Base-by-base conservation (phyloP, 2,329 filamentous ascomycete species). In the Aspergillus vadensis region DNA sequence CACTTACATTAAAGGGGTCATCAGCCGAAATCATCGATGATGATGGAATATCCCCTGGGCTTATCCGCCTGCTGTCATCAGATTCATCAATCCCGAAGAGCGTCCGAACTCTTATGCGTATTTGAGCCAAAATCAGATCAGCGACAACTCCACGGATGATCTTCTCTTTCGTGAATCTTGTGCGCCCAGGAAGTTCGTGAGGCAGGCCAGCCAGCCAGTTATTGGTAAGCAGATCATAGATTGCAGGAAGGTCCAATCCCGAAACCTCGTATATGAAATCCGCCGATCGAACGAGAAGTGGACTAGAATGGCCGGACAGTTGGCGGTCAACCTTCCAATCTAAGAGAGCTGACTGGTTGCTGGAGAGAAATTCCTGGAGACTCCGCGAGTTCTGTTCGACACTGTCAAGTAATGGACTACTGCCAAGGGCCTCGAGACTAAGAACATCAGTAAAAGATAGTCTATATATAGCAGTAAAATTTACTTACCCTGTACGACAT, bases 101-200 rank as follows among this genome's bases (percentile, higher is more conserved):
- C 14, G 55, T n/a, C 6, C 59, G 64, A 19, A 65, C 68, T 41
- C 66, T 59, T 12, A 67, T 60, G 12, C 67, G 56, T n/a, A 77
- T 63, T n/a, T 69, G 69, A 55, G 76, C 69, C 19, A 79, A 58
- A 25, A 70, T 65, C n/a, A 79, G 60, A 58, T 79, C 76, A 14
- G 70, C 71, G 21, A 74, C 69, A 50, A 79, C 59, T 5, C 65
- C 68, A 43, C 77, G 71, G 49, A 79, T 74, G 9, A 71, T 59
- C 60, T 68, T 75, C 58, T 79, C 77, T 62, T 79, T 79, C 50
- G 67, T 66, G 1, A 77, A 69, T 38, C 77, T 69, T n/a, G 74
- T 70, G 41, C 68, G 69, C n/a, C 70, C 70, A 6, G 77, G 74
- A 59, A 78, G 72, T 10, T 68, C 61, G 6, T 64, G 65, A 4